Base-by-base conservation (phyloP, 2,329 filamentous ascomycete species). In the Epichloe gansuensis region DNA sequence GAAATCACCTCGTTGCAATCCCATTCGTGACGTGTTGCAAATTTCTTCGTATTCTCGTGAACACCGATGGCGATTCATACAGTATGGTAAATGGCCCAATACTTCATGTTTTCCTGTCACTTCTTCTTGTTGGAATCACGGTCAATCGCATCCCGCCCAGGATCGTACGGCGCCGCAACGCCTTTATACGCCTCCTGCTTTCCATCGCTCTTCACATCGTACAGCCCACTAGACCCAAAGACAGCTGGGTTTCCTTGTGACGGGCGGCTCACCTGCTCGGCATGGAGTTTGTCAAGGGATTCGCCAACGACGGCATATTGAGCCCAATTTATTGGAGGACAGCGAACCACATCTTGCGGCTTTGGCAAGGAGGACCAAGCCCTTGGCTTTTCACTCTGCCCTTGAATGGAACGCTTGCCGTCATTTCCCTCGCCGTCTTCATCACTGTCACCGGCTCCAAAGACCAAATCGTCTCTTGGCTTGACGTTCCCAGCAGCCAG, bases 251-350 rank as follows among this genome's bases (percentile, higher is more conserved):
- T 65, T 1, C 81, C 81, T 42, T 76, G 73, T 8, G 69, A 71
- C 1, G 89, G 90, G 51, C 80, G 77, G 48, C 73, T 70, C 50
- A 83, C 71, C 69, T 96, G 90, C 63, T 95, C 87, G 49, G 82
- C 78, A 65, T 96, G 91, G 57, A 96, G 74, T 65, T 83, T 86
- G 67, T 96, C 89, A 38, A 96, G 75, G 1, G 88, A 81, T 23
- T 69, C 65, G 48, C 89, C 91, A 3, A 93, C 82, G n/a, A 96
- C 77, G 60, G 88, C 88, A 67, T 97, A 97, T 64, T 95, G 91
- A 12, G 83, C 81, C 91, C 91, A 97, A 72, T 96, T 95, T 63
- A 97, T 84, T 8, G 88, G 86, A 8, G 91, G 91, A 70, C 85
- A 89, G 42, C 91, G 83, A 28, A 94, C 84, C 1, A 97, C 74